These are phyloP conservation scores for Salix koriyanagi DNA, from an alignment of 345 rosid species.

Conservation along the genomic window DNA sequence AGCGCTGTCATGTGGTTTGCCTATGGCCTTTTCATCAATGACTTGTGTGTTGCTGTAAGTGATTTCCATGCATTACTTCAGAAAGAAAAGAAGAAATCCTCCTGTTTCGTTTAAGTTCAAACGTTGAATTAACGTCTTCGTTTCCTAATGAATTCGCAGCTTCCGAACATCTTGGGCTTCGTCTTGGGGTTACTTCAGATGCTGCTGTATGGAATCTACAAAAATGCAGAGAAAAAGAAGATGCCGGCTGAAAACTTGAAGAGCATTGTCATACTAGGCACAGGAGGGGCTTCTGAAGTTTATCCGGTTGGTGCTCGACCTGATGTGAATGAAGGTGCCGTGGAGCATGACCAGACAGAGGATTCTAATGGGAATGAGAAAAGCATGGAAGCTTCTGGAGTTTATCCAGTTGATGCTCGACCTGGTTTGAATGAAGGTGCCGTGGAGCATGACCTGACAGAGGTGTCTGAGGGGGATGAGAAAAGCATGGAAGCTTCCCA, in stretches of 20 bases:
- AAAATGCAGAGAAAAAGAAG: conserved; percentile 27
- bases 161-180: conserved; percentile 75
- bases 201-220: conserved; percentile 54
- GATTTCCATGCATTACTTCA: background rate
- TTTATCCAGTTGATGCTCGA: conserved; percentile 22
- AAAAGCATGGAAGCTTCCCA: conserved; percentile 18
- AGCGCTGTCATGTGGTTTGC: conserved; percentile 80
- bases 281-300: conserved; percentile 27
- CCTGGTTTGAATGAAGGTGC: background rate
- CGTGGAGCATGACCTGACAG: conserved; percentile 1
- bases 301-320: conserved; percentile 19
- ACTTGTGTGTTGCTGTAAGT: conserved; percentile 76
- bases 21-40: conserved; percentile 57
- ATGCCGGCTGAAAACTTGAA: conserved; percentile 19
- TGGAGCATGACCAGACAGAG: conserved; percentile 1
- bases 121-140: background rate
- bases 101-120: background rate
- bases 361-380: conserved; percentile 13
- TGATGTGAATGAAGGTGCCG: background rate
- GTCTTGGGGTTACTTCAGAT: conserved; percentile 67
- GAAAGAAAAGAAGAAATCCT: background rate
- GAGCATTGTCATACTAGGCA: conserved; percentile 17
- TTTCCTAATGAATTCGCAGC: conserved; percentile 25
- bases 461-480: conserved; percentile 7
- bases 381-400: conserved; percentile 24